Evolutionary conservation across 2,329 filamentous ascomycete genomes (phyloP).

Genomic region (Talaromyces rugulosus): DNA sequence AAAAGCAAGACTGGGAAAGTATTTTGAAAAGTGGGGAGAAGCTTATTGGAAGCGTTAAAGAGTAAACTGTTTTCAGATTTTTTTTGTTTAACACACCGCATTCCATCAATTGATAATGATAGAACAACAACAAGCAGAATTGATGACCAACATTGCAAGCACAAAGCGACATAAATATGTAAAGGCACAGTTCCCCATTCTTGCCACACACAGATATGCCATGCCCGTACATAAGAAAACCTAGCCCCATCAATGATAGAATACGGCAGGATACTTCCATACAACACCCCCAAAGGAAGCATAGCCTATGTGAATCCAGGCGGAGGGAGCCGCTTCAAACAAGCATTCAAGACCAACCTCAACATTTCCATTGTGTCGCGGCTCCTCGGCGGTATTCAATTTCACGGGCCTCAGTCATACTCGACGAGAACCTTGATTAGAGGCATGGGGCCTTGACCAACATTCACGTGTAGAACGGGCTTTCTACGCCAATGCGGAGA

Average conservation of each 20-base stretch:
- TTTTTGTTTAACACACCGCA: background rate
- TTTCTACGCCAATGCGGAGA: background rate
- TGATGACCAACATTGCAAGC: background rate
- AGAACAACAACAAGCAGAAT: background rate
- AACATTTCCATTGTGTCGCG: background rate
- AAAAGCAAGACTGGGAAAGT: conserved; percentile 18
- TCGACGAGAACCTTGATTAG: background rate
- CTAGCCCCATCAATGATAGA: background rate
- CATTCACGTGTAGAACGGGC: background rate
- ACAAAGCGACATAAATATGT: background rate
- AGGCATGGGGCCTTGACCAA: background rate
- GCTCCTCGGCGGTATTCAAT: background rate
- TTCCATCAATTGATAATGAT: background rate
- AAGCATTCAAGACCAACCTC: background rate
- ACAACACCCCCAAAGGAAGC: background rate
- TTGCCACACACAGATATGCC: background rate
- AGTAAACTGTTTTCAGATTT: background rate
- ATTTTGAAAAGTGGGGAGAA: background rate
- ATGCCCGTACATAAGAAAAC: too few relatives aligned
- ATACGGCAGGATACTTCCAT: background rate
- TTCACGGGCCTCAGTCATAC: background rate
- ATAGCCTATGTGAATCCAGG: background rate
- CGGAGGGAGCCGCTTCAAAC: background rate
- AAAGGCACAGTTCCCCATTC: background rate
- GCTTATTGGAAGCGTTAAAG: background rate